phyloP scores from a whole-genome alignment of 805 yeast genomes.

The Torulaspora maleeae region DNA sequence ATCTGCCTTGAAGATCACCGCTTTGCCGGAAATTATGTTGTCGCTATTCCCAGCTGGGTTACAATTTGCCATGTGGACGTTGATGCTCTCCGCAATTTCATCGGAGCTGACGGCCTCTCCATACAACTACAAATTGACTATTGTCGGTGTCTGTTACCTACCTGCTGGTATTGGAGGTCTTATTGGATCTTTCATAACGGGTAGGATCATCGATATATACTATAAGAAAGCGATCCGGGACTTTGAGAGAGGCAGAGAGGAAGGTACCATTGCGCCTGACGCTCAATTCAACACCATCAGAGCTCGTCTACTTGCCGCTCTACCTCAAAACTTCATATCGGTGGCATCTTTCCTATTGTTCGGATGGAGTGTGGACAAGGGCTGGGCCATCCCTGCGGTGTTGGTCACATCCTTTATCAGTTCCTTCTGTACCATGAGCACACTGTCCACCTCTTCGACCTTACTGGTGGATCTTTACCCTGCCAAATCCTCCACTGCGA shows the following conservation, averaged over 20 bases:
- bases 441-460: slow-evolving; percentile 55
- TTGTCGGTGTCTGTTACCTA: slow-evolving; percentile 65
- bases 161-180: slow-evolving; percentile 72
- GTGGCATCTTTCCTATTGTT: slow-evolving; percentile 46
- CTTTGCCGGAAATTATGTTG: slow-evolving; percentile 43
- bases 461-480: slow-evolving; percentile 73
- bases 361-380: slow-evolving; percentile 67
- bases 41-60: slow-evolving; percentile 56
- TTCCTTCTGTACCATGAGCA: slow-evolving; percentile 54
- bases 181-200: slow-evolving; percentile 54
- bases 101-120: slow-evolving; percentile 43
- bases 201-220: slow-evolving; percentile 49
- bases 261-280: slow-evolving; percentile 26
- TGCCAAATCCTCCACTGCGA: slow-evolving; percentile 61
- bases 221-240: slow-evolving; percentile 38
- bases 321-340: slow-evolving; percentile 43
- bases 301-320: slow-evolving; percentile 46
- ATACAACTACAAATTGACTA: slow-evolving; percentile 49
- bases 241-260: slow-evolving; percentile 21
- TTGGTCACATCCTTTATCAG: slow-evolving; percentile 53
- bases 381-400: slow-evolving; percentile 48
- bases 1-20: slow-evolving; percentile 43
- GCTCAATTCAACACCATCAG: slow-evolving; percentile 48
- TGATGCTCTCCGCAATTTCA: slow-evolving; percentile 60
- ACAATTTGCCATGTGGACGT: slow-evolving; percentile 65